These are phyloP conservation scores for Pseudoperonospora humuli DNA, from an alignment of 352 stramenopile genomes.

Conservation along the genomic window DNA sequence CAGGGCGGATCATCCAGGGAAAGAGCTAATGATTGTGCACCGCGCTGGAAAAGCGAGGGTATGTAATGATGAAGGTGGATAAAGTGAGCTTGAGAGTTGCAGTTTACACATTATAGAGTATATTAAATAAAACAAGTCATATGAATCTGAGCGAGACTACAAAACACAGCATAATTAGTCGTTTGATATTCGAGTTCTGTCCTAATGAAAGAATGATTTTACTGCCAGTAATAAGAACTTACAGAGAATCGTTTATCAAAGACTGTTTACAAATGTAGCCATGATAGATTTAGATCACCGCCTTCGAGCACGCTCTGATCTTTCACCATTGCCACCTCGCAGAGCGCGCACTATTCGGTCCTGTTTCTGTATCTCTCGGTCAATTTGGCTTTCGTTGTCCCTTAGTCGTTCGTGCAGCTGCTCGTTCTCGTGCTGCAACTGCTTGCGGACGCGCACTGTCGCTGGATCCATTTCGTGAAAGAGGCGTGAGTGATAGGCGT, in stretches of 20 bases:
- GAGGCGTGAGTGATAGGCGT: too few relatives aligned
- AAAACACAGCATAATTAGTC: too few relatives aligned
- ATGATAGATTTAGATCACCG: constrained; percentile 7
- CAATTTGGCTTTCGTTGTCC: too few relatives aligned
- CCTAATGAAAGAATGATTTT: too few relatives aligned
- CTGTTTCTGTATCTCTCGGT: too few relatives aligned
- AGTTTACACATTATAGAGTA: background rate
- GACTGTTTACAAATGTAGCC: background rate
- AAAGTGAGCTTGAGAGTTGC: background rate
- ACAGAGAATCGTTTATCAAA: background rate
- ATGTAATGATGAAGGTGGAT: background rate
- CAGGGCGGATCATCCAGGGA: constrained; percentile 22
- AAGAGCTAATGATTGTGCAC: constrained; percentile 10
- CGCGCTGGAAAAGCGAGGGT: background rate
- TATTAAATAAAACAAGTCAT: background rate
- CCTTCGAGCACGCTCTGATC: too few relatives aligned
- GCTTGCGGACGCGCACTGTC: constrained; percentile 18
- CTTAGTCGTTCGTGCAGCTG: too few relatives aligned
- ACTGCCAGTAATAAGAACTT: background rate
- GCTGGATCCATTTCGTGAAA: constrained; percentile 32
- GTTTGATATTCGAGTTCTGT: too few relatives aligned
- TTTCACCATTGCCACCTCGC: too few relatives aligned
- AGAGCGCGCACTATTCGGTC: constrained; percentile 24
- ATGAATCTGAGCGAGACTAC: background rate
- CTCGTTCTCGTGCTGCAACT: constrained; percentile 23